A percentile compares a stretch with the other conserved stretches of the same genome.
phyloP scores from a whole-genome alignment of 331 rosid genomes.

The Telfairia occidentalis region DNA sequence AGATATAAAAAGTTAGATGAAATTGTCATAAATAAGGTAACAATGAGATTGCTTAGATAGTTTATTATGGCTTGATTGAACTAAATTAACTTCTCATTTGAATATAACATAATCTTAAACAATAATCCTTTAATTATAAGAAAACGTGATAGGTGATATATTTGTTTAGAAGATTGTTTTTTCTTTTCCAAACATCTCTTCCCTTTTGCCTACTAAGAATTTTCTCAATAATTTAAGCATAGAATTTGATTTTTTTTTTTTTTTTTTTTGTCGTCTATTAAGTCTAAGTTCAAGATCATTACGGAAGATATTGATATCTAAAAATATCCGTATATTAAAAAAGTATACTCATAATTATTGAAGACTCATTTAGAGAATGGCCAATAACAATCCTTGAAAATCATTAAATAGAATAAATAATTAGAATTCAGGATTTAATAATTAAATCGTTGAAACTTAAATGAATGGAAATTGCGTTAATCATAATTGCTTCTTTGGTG shows the following conservation, averaged over 20 bases:
- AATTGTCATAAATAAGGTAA: no score
- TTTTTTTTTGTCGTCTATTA: background rate
- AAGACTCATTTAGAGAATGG: background rate
- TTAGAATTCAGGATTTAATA: background rate
- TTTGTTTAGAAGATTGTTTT: background rate
- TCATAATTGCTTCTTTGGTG: background rate
- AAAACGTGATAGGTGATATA: background rate
- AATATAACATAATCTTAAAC: no score
- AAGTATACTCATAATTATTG: background rate
- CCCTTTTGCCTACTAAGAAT: background rate
- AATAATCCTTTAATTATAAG: background rate
- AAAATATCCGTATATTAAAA: background rate
- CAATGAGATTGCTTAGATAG: no score
- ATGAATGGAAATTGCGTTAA: background rate
- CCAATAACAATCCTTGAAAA: background rate
- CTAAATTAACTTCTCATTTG: no score
- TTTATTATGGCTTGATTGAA: no score
- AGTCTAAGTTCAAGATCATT: background rate
- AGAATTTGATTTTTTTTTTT: background rate
- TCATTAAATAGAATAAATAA: background rate
- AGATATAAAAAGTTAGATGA: no score
- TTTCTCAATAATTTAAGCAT: background rate
- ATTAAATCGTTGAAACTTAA: constrained; percentile 7
- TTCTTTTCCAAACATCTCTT: background rate
- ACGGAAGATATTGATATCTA: background rate